A percentile compares a stretch with the other conserved stretches of the same genome.
Conservation (phyloP, 2,329 filamentous ascomycete species). For the Teratosphaeria gauchensis region DNA sequence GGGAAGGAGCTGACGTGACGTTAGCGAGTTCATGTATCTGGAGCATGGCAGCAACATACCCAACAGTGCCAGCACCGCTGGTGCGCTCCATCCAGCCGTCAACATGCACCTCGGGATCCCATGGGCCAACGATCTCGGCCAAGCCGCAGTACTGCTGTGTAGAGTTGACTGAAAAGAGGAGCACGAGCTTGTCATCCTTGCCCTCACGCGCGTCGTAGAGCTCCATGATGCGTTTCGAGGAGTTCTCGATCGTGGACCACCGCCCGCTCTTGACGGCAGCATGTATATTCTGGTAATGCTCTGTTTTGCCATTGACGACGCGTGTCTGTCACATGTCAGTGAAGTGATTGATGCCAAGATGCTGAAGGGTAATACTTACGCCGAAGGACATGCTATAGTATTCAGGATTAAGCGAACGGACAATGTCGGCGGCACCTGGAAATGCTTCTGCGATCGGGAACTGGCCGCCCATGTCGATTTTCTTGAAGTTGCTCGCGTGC, state of each 20-base stretch:
- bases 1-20: conserved; percentile 14
- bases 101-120: conserved; percentile 9
- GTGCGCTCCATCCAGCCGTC: conserved; percentile 13
- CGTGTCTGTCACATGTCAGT: conserved; percentile 15
- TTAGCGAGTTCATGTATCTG: not conserved
- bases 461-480: not conserved
- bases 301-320: conserved; percentile 23
- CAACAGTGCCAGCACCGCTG: conserved; percentile 8
- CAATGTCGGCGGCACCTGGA: conserved; percentile 9
- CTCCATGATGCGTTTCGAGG: conserved; percentile 19
- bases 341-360: conserved; percentile 3
- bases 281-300: conserved; percentile 16
- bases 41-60: conserved; percentile 4
- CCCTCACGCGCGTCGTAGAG: conserved; percentile 13
- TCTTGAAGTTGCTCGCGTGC: conserved; percentile 7
- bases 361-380: conserved; percentile 9
- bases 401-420: conserved; percentile 19
- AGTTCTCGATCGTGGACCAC: conserved; percentile 14
- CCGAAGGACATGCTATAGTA: conserved; percentile 15
- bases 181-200: conserved; percentile 15
- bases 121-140: conserved; percentile 20
- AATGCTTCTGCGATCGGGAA: conserved; percentile 13
- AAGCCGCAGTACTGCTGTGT: conserved; percentile 21
- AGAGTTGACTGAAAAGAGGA: conserved; percentile 23
- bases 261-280: conserved; percentile 9